Conservation (phyloP, 2,329 filamentous ascomycete genomes). For the Torrubiella hemipterigena region DNA sequence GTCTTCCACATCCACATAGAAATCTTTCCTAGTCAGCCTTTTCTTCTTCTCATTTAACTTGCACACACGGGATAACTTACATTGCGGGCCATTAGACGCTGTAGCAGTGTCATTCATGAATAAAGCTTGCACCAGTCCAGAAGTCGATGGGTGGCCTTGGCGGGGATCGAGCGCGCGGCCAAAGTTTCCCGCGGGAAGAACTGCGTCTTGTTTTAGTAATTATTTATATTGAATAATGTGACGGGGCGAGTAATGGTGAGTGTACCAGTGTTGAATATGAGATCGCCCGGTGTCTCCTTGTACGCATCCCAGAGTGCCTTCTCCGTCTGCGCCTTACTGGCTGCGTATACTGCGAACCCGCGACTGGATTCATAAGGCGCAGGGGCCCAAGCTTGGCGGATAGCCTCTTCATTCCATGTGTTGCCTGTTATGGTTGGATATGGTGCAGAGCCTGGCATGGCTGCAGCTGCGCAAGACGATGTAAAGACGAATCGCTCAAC, state of each 20-base stretch:
- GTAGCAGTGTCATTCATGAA: constrained; percentile 9
- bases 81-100: constrained; percentile 1
- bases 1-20: constrained; percentile 12
- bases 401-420: constrained; percentile 21
- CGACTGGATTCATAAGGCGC: constrained; percentile 19
- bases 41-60: not conserved
- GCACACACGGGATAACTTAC: constrained; percentile 2
- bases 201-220: not conserved
- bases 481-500: constrained; percentile 29
- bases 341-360: constrained; percentile 18
- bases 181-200: constrained; percentile 4
- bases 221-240: not conserved
- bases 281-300: constrained; percentile 13
- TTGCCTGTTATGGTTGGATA: constrained; percentile 10
- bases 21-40: constrained; percentile 2
- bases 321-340: constrained; percentile 25
- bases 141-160: constrained; percentile 10
- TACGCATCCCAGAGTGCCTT: constrained; percentile 24
- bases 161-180: constrained; percentile 10
- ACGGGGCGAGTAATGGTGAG: constrained; percentile 2
- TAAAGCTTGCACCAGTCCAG: constrained; percentile 9
- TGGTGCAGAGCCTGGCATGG: constrained; percentile 10
- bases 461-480: constrained; percentile 17
- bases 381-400: constrained; percentile 21
- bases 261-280: constrained; percentile 14